Evolutionary conservation across 1,284 basidiomycete species (phyloP).

Genomic region (Boletus sp.): DNA sequence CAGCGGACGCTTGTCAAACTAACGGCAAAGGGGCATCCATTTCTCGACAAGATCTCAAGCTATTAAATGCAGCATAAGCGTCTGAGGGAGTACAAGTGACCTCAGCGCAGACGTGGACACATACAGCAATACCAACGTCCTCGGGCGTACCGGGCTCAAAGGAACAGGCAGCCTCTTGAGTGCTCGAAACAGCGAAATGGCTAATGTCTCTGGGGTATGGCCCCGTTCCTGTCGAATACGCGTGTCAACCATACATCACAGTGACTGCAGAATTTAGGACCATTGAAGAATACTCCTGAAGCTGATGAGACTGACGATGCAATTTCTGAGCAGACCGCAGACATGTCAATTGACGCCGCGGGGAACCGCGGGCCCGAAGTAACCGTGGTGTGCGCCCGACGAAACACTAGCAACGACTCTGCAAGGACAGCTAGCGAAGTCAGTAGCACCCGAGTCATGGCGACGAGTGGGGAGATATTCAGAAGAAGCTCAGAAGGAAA

Average conservation of each 20-base stretch:
- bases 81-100: conserved; percentile 1
- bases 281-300: conserved; percentile 35
- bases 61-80: conserved; percentile 4
- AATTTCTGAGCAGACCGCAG: conserved; percentile 23
- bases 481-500: conserved; percentile 6
- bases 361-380: background rate
- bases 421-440: conserved; percentile 9
- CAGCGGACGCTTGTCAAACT: conserved; percentile 36
- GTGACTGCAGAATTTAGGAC: conserved; percentile 19
- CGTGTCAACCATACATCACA: conserved; percentile 2
- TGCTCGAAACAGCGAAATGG: conserved; percentile 47
- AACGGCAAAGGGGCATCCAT: conserved; percentile 39
- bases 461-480: background rate
- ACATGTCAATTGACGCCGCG: conserved; percentile 4
- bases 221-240: conserved; percentile 14
- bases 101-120: conserved; percentile 10
- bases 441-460: conserved; percentile 5
- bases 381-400: background rate
- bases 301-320: conserved; percentile 25
- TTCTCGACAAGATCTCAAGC: conserved; percentile 44
- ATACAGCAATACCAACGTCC: conserved; percentile 46
- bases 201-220: conserved; percentile 38
- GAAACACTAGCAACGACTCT: conserved; percentile 9
- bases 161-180: conserved; percentile 42
- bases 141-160: conserved; percentile 50